Percentiles rank a stretch among this genome's conserved stretches.
Evolutionary conservation across 129 eudicot genomes (phyloP).

Genomic region (Helianthus tuberosus): DNA sequence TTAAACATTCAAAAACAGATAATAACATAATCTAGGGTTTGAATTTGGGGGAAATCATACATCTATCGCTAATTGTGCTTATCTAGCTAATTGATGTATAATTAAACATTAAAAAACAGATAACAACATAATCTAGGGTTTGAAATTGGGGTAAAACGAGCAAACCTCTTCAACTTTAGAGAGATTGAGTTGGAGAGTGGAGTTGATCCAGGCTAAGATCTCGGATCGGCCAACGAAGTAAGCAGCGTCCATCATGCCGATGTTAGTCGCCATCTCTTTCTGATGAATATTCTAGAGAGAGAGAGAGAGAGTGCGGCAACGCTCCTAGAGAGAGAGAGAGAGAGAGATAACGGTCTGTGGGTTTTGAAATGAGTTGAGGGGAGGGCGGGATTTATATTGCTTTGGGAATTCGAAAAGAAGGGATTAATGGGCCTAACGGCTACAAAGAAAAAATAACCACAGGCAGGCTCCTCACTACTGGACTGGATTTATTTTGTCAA

Average conservation of each 20-base stretch:
- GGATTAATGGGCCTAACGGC: slow-evolving; percentile 29
- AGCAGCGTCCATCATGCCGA: slow-evolving; percentile 93
- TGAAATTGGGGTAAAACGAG: slow-evolving; percentile 4
- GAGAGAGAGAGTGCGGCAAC: slow-evolving; percentile 29
- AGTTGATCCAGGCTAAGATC: slow-evolving; percentile 88
- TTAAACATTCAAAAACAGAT: neutral
- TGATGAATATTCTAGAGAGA: slow-evolving; percentile 31
- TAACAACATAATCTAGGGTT: slow-evolving; percentile 22
- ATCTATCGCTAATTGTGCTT: no score
- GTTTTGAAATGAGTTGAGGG: slow-evolving; percentile 39
- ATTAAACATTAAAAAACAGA: neutral
- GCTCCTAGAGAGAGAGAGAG: slow-evolving; percentile 31
- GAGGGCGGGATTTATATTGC: slow-evolving; percentile 48
- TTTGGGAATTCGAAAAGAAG: slow-evolving; percentile 22
- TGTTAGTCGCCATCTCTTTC: slow-evolving; percentile 76
- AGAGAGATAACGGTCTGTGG: slow-evolving; percentile 10
- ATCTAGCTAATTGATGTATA: neutral
- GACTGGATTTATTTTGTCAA: neutral
- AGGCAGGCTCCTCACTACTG: neutral
- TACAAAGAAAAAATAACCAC: neutral
- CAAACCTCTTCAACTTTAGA: slow-evolving; percentile 92
- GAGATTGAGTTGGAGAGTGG: slow-evolving; percentile 83
- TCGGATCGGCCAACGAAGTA: slow-evolving; percentile 97
- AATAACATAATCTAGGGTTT: slow-evolving; percentile 23
- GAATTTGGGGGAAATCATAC: neutral